Evolutionary conservation across 129 eudicot genomes (phyloP).

Genomic region (Centaurea solstitialis): DNA sequence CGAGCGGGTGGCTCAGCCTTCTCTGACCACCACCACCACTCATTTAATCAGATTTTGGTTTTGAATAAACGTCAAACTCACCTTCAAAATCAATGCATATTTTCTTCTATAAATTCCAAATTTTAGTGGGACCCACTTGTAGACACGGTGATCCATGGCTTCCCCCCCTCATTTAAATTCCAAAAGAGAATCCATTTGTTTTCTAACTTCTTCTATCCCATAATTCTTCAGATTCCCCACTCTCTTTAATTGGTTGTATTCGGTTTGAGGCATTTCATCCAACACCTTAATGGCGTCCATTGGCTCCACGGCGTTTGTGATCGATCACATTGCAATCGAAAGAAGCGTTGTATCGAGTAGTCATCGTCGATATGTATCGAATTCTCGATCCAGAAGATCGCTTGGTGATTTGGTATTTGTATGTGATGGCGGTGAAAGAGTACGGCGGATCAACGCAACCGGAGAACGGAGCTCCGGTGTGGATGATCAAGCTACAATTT

Average conservation of each 20-base stretch:
- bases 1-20: slow-evolving; percentile 10
- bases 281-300: slow-evolving; percentile 54
- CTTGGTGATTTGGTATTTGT: slow-evolving; percentile 23
- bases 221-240: not conserved
- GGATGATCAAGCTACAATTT: slow-evolving; percentile 53
- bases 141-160: slow-evolving; percentile 3
- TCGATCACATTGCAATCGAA: slow-evolving; percentile 48
- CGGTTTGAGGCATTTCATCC: slow-evolving; percentile 15
- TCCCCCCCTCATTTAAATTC: slow-evolving; percentile 1
- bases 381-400: slow-evolving; percentile 27
- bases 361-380: slow-evolving; percentile 15
- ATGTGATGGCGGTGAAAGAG: slow-evolving; percentile 18
- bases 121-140: slow-evolving; percentile 1
- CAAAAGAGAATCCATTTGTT: not conserved
- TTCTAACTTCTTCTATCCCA: no score
- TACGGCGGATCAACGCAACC: slow-evolving; percentile 39
- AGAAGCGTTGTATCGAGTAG: slow-evolving; percentile 28
- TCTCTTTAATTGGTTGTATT: not conserved
- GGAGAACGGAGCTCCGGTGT: slow-evolving; percentile 30
- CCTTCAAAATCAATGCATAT: not conserved
- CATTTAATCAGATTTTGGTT: slow-evolving; percentile 11
- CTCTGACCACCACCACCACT: slow-evolving; percentile 14
- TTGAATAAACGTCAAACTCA: not conserved
- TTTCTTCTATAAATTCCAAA: not conserved
- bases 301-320: slow-evolving; percentile 46